Base-by-base conservation (phyloP, 179 eudicot species). In the Gypsophila paniculata region DNA sequence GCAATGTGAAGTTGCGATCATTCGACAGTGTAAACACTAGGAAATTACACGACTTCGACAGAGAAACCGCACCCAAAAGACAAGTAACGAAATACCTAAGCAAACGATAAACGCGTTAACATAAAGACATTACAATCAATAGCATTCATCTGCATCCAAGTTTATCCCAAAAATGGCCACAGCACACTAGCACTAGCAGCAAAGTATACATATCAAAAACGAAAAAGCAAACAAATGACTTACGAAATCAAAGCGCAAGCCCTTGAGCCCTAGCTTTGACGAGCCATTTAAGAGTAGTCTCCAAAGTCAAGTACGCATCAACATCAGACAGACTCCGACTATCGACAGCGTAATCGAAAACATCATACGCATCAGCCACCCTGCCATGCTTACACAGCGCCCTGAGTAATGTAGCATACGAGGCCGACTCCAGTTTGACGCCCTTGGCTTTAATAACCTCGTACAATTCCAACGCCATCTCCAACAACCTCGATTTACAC, bases 281-380 rank as follows among this genome's bases (percentile, higher is more conserved):
- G 78, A 94, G 75, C 96, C 99, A 94, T 81, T 87, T 89, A 55
- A 94, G 83, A 17, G 89, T 85, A 79, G 82, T 82, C 79, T 91
- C 99, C 65, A 94, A 76, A 25, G 90, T 85, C 10, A 88, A 49
- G 65, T 91, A 94, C 11, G 99, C 97, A 74, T 86, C 74, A 60
- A 88, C 82, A 75, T 91, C 90, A 10, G 84, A 76, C 74, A 94
- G 69, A 77, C 97, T 89, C 73, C 87, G 88, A 78, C 91, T 94
- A 80, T 83, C 89, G 61, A 94, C 81, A 6, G 92, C 96, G 76
- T 89, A 94, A 79, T 94, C 97, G 82, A 88, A 91, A 49, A 94
- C 92, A 62, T 89, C 92, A 74, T 91, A 94, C 54, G 92, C 97
- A 70, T 94, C 97, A 2, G 91, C 87, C 70, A 89, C 87, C 76